Evolutionary conservation across 202 grass and related monocot species (phyloP).

Genomic region (Carex sylvatica): DNA sequence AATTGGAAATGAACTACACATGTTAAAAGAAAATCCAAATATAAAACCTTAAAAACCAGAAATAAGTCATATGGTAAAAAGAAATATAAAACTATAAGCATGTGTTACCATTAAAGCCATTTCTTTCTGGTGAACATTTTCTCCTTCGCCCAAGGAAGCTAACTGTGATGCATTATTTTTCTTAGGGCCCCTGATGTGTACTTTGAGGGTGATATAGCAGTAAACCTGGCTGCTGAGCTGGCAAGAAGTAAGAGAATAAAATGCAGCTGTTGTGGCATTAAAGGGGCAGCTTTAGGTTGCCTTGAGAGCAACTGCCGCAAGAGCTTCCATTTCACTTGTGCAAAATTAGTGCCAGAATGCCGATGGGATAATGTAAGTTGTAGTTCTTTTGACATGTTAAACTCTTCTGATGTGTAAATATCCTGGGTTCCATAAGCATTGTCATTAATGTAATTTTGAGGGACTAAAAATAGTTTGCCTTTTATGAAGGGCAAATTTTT

Average conservation of each 20-base stretch:
- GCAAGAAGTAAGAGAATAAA: conserved; percentile 86
- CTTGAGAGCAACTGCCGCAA: conserved; percentile 72
- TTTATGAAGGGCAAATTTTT: neutral
- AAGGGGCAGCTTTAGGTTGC: conserved; percentile 91
- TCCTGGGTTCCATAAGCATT: neutral
- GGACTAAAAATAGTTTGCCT: neutral
- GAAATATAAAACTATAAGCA: conserved; percentile 11
- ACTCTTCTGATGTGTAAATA: neutral
- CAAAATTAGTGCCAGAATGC: conserved; percentile 80
- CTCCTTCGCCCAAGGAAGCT: conserved; percentile 3
- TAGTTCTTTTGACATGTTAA: conserved; percentile 8
- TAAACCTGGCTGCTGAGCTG: conserved; percentile 72
- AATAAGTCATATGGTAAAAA: neutral
- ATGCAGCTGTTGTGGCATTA: conserved; percentile 84
- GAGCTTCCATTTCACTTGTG: conserved; percentile 94
- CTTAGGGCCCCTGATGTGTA: conserved; percentile 90
- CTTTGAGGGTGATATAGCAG: conserved; percentile 64
- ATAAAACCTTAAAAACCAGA: neutral
- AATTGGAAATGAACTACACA: neutral
- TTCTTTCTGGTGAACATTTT: neutral
- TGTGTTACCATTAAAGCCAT: neutral
- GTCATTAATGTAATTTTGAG: conserved; percentile 3
- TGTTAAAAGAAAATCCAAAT: neutral
- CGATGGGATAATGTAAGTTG: conserved; percentile 88
- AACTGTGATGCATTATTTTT: conserved; percentile 10